These are phyloP conservation scores for Dryadomyces sulphureus DNA, from an alignment of 2,329 filamentous ascomycete species.

Conservation along the genomic window DNA sequence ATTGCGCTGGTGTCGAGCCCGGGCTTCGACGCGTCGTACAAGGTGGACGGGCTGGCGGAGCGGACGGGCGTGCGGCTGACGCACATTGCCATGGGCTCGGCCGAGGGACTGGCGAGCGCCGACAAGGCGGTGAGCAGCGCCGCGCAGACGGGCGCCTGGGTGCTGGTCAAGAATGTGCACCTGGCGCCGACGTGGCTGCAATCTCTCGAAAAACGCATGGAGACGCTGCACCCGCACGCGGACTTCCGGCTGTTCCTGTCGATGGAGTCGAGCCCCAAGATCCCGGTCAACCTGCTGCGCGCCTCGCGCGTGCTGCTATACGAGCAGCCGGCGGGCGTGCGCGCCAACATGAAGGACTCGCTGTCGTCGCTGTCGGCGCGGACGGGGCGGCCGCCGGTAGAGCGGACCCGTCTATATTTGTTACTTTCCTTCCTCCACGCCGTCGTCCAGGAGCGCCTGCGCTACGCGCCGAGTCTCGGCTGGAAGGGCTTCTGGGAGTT, in stretches of 20 bases:
- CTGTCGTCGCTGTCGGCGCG: constrained; percentile 67
- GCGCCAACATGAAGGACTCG: constrained; percentile 98
- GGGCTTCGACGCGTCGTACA: constrained; percentile 97
- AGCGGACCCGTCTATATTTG: constrained; percentile 79
- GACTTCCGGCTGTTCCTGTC: constrained; percentile 94
- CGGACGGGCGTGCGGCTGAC: constrained; percentile 69
- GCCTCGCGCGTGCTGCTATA: constrained; percentile 93
- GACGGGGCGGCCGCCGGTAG: constrained; percentile 69
- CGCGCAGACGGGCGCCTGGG: constrained; percentile 85
- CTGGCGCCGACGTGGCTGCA: constrained; percentile 92
- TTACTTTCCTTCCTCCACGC: constrained; percentile 90
- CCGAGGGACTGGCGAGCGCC: constrained; percentile 79
- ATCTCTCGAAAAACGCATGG: constrained; percentile 91
- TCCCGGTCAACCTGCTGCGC: constrained; percentile 86
- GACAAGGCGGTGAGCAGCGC: constrained; percentile 93
- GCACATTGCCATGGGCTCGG: constrained; percentile 98
- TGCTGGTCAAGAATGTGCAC: constrained; percentile 97
- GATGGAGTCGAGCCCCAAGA: constrained; percentile 95
- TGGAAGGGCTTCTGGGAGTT: constrained; percentile 99
- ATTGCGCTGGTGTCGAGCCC: constrained; percentile 88
- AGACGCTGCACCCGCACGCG: constrained; percentile 81
- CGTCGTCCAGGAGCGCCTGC: constrained; percentile 83
- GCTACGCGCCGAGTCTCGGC: constrained; percentile 83
- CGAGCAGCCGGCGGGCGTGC: constrained; percentile 91
- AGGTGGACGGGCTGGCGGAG: constrained; percentile 90